Conservation (phyloP, 1,284 basidiomycete species). For the Leccinum fallax region DNA sequence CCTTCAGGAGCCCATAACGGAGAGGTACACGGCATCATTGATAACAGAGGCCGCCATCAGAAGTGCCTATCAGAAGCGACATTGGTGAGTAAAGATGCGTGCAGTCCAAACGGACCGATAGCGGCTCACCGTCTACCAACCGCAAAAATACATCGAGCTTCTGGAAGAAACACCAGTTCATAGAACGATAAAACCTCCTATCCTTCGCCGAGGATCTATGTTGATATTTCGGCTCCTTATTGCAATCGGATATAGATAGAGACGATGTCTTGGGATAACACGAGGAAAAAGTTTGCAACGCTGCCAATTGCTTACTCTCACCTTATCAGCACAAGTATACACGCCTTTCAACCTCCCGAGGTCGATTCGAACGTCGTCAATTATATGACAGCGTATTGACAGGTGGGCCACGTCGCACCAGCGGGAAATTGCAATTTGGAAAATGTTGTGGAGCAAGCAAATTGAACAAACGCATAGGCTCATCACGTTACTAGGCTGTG, state of each 20-base stretch:
- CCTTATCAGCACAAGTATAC: not conserved
- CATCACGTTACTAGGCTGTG: too few relatives aligned
- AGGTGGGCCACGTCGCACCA: too few relatives aligned
- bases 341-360: not conserved
- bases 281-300: not conserved
- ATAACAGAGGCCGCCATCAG: not conserved
- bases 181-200: not conserved
- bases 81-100: not conserved
- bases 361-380: too few relatives aligned
- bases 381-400: too few relatives aligned
- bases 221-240: not conserved
- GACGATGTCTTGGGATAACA: not conserved
- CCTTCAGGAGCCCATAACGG: not conserved
- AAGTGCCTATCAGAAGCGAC: not conserved
- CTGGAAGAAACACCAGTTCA: not conserved
- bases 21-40: not conserved
- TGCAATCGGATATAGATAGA: not conserved
- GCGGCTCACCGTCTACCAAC: not conserved
- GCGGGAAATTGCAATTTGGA: too few relatives aligned
- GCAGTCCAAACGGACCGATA: not conserved
- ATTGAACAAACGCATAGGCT: too few relatives aligned
- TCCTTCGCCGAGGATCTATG: not conserved
- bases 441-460: too few relatives aligned
- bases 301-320: not conserved
- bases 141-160: not conserved